Percentiles rank a stretch among this genome's conserved stretches.
phyloP scores from a whole-genome alignment of 441 rosid species.

The Omphalea diandra region DNA sequence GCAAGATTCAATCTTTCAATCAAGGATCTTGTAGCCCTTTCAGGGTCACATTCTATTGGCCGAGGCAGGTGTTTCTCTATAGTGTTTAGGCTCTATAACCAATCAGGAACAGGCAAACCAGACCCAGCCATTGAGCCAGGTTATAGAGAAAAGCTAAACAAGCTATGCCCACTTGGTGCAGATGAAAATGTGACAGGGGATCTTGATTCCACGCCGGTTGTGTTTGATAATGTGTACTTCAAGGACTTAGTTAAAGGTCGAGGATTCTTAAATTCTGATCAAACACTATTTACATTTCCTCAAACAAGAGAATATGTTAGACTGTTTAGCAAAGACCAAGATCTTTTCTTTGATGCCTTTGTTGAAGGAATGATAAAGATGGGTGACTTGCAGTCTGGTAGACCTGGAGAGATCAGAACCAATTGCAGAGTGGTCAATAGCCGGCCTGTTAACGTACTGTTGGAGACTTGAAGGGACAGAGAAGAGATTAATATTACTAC shows the following conservation, averaged over 20 bases:
- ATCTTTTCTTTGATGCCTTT: constrained; percentile 61
- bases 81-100: constrained; percentile 86
- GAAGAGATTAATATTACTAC: too few species aligned
- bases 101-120: constrained; percentile 65
- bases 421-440: constrained; percentile 67
- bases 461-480: constrained; percentile 36
- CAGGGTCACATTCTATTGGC: constrained; percentile 93
- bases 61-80: constrained; percentile 82
- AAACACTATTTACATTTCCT: constrained; percentile 57
- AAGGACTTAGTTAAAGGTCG: constrained; percentile 74
- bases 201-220: constrained; percentile 67
- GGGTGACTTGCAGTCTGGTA: constrained; percentile 77
- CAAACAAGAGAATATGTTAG: constrained; percentile 53
- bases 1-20: constrained; percentile 57
- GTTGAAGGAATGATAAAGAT: constrained; percentile 78
- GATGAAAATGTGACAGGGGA: constrained; percentile 67
- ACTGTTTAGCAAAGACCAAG: constrained; percentile 51
- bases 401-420: constrained; percentile 70
- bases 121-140: constrained; percentile 64
- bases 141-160: constrained; percentile 49
- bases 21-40: constrained; percentile 81
- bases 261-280: constrained; percentile 87
- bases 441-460: constrained; percentile 26
- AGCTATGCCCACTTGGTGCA: constrained; percentile 64
- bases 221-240: constrained; percentile 75